phyloP scores from a whole-genome alignment of 805 yeast species.

The Lachancea fermentati region DNA sequence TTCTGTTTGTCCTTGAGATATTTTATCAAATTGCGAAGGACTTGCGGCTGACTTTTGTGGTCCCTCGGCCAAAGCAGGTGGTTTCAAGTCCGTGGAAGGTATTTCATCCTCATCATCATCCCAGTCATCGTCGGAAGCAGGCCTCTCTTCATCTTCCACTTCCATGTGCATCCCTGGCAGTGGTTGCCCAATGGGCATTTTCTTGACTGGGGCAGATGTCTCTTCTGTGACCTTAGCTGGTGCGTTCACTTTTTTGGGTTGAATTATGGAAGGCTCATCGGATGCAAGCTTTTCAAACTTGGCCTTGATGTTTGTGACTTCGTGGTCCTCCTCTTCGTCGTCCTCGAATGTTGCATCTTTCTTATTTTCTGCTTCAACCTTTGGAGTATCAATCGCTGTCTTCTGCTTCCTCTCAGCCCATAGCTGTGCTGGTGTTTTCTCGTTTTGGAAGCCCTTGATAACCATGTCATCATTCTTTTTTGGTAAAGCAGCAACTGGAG shows the following conservation, averaged over 20 bases:
- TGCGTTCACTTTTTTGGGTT: conserved; percentile 18
- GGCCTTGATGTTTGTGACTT: conserved; percentile 34
- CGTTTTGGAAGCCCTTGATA: conserved; percentile 60
- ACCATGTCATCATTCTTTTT: conserved; percentile 34
- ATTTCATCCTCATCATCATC: conserved; percentile 22
- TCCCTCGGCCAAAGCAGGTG: conserved; percentile 4
- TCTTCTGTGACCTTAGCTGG: conserved; percentile 19
- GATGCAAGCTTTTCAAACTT: conserved; percentile 33
- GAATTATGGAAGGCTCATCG: conserved; percentile 25
- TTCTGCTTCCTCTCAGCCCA: conserved; percentile 79
- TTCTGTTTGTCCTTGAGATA: conserved; percentile 21
- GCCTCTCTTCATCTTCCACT: conserved; percentile 19
- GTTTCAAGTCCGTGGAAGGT: conserved; percentile 6
- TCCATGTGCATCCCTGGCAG: conserved; percentile 32
- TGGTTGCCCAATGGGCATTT: conserved; percentile 24
- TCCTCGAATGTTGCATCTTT: conserved; percentile 21
- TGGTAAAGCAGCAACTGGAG: conserved; percentile 23
- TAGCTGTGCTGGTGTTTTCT: conserved; percentile 89
- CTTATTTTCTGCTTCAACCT: conserved; percentile 28
- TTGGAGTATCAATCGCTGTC: conserved; percentile 39
- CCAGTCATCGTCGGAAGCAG: conserved; percentile 21
- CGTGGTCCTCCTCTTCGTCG: conserved; percentile 18
- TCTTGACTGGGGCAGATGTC: conserved; percentile 14
- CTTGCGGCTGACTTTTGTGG: conserved; percentile 17
- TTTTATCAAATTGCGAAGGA: too few relatives aligned